Evolutionary conservation across 2,329 filamentous ascomycete species (phyloP).

Genomic region (Cladorrhinum sp.): DNA sequence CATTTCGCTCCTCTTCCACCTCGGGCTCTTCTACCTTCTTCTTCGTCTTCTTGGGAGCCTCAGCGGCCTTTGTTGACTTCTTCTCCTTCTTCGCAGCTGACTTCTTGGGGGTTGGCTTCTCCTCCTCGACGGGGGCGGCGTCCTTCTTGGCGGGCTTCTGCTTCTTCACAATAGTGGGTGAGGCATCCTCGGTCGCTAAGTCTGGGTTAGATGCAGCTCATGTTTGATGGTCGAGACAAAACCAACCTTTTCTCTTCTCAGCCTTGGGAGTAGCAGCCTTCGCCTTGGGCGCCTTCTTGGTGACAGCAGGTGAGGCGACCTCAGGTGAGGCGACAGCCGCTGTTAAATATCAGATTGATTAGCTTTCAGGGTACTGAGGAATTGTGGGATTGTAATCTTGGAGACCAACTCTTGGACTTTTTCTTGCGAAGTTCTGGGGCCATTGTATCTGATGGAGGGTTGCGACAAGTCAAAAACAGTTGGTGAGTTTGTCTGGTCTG

Average conservation of each 20-base stretch:
- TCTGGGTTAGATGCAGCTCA: not conserved
- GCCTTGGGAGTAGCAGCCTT: conserved; percentile 24
- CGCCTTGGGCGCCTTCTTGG: conserved; percentile 21
- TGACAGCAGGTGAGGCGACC: conserved; percentile 12
- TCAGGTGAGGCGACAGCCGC: conserved; percentile 19
- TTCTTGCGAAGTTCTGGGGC: conserved; percentile 28
- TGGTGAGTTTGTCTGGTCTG: not conserved
- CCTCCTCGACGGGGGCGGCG: conserved; percentile 11
- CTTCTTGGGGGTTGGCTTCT: conserved; percentile 19
- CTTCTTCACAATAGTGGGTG: conserved; percentile 31
- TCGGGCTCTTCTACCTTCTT: conserved; percentile 22
- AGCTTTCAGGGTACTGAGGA: not conserved
- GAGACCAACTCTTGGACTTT: conserved; percentile 28
- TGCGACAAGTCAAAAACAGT: not conserved
- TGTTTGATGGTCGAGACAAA: not conserved
- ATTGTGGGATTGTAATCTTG: not conserved
- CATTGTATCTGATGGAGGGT: conserved; percentile 24
- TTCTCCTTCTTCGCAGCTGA: conserved; percentile 24
- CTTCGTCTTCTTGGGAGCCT: conserved; percentile 19
- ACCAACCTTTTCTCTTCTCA: conserved; percentile 31
- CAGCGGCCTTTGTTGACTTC: conserved; percentile 20
- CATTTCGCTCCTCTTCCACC: conserved; percentile 16
- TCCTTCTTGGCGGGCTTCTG: conserved; percentile 25
- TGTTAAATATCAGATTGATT: conserved; percentile 11
- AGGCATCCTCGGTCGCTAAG: conserved; percentile 28